Percentiles rank a stretch among this genome's conserved stretches.
Evolutionary conservation across 148 eudicot species (phyloP).

Genomic region (Rhododendron simsii): DNA sequence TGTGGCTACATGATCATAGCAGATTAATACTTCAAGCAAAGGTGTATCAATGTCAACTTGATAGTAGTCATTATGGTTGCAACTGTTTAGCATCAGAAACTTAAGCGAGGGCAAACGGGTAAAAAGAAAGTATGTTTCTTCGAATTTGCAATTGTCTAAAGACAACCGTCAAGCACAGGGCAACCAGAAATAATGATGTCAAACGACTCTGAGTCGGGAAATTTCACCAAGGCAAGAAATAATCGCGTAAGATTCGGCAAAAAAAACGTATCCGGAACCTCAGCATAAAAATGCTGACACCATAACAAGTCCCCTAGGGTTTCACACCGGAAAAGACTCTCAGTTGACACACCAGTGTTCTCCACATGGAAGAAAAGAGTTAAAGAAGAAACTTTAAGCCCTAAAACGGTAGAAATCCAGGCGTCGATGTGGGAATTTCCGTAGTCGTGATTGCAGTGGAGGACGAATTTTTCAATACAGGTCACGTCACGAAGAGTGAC

Average conservation of each 20-base stretch:
- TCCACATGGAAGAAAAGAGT: neutral
- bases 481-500: neutral
- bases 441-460: neutral
- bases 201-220: neutral
- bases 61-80: neutral
- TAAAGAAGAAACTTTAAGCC: neutral
- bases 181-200: neutral
- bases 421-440: neutral
- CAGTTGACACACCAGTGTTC: neutral
- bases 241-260: neutral
- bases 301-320: neutral
- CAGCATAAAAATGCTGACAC: neutral
- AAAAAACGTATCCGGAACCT: neutral
- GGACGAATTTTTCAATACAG: neutral
- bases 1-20: neutral
- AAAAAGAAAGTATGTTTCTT: neutral
- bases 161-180: constrained; percentile 1
- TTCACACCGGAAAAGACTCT: neutral
- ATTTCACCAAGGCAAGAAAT: neutral
- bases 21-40: neutral
- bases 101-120: neutral
- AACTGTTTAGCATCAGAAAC: neutral
- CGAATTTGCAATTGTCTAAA: neutral
- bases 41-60: neutral
- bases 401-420: neutral